Conservation (phyloP, 2,329 filamentous ascomycete species). For the Camptophora hylomeconis region DNA sequence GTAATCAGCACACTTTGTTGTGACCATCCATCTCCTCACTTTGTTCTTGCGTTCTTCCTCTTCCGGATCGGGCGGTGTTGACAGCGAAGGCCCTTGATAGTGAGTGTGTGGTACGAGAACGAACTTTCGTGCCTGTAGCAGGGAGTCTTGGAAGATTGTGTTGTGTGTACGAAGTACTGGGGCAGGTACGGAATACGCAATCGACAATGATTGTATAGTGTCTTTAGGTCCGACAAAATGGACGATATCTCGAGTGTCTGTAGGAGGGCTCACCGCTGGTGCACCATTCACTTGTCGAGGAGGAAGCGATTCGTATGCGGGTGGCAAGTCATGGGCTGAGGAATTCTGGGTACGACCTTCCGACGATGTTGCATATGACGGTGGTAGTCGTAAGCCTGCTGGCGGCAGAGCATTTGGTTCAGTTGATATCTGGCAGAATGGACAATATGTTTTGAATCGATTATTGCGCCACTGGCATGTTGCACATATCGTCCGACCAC, state of each 20-base stretch:
- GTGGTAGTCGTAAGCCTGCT: slow-evolving; percentile 41
- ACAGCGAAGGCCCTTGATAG: slow-evolving; percentile 42
- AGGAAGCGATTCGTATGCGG: slow-evolving; percentile 16
- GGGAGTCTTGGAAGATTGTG: slow-evolving; percentile 56
- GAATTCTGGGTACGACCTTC: no score
- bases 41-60: slow-evolving; percentile 61
- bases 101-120: slow-evolving; percentile 58
- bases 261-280: slow-evolving; percentile 15
- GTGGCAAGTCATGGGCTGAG: slow-evolving; percentile 2
- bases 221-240: slow-evolving; percentile 67
- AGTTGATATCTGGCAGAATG: slow-evolving; percentile 63
- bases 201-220: slow-evolving; percentile 52
- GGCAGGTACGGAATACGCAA: slow-evolving; percentile 58
- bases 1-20: slow-evolving; percentile 49
- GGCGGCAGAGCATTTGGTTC: slow-evolving; percentile 46
- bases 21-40: slow-evolving; percentile 65
- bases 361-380: slow-evolving; percentile 17
- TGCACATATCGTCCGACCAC: slow-evolving; percentile 57
- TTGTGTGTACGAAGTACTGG: slow-evolving; percentile 52
- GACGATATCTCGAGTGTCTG: slow-evolving; percentile 44
- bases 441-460: slow-evolving; percentile 54
- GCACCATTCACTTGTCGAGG: slow-evolving; percentile 2
- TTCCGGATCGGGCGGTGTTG: slow-evolving; percentile 30
- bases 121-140: slow-evolving; percentile 56
- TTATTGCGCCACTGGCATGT: slow-evolving; percentile 54